Percentiles rank a stretch among this genome's conserved stretches.
Conservation (phyloP, 179 eudicot species). For the Patellifolia procumbens region DNA sequence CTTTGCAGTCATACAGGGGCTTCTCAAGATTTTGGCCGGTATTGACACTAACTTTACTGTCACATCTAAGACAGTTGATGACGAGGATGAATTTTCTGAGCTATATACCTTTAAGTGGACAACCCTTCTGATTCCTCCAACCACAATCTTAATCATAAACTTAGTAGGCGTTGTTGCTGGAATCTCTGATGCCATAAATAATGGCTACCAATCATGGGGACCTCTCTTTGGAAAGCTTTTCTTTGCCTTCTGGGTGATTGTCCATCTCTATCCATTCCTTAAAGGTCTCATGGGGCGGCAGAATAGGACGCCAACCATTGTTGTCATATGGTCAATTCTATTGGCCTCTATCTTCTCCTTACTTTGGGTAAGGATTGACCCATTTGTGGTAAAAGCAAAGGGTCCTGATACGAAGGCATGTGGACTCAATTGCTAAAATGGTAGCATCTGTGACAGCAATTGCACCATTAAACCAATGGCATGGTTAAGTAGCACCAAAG, state of each 20-base stretch:
- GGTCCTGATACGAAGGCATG: slow-evolving; percentile 81
- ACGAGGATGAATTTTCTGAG: slow-evolving; percentile 70
- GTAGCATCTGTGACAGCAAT: slow-evolving; percentile 25
- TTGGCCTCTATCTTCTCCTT: slow-evolving; percentile 87
- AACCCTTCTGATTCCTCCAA: slow-evolving; percentile 83
- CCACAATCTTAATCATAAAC: slow-evolving; percentile 75
- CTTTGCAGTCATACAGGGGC: slow-evolving; percentile 82
- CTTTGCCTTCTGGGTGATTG: slow-evolving; percentile 84
- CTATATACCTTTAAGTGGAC: slow-evolving; percentile 86
- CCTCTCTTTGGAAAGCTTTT: slow-evolving; percentile 85
- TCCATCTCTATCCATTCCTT: slow-evolving; percentile 82
- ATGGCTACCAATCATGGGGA: slow-evolving; percentile 85
- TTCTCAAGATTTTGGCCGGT: slow-evolving; percentile 74
- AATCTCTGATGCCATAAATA: slow-evolving; percentile 82
- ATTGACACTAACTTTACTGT: slow-evolving; percentile 86
- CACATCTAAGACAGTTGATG: slow-evolving; percentile 75
- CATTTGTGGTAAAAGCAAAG: slow-evolving; percentile 66
- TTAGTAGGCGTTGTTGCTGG: slow-evolving; percentile 87
- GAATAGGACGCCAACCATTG: slow-evolving; percentile 87
- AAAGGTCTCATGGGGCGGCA: slow-evolving; percentile 90
- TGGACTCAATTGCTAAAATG: slow-evolving; percentile 70
- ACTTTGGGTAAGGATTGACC: slow-evolving; percentile 88
- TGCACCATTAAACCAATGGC: slow-evolving; percentile 19
- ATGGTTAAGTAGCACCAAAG: slow-evolving; percentile 18
- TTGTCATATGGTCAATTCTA: slow-evolving; percentile 77